A percentile compares a stretch with the other conserved stretches of the same genome.
Conservation (phyloP, 176 grass and related monocot species). For the Cenchrus americanus region DNA sequence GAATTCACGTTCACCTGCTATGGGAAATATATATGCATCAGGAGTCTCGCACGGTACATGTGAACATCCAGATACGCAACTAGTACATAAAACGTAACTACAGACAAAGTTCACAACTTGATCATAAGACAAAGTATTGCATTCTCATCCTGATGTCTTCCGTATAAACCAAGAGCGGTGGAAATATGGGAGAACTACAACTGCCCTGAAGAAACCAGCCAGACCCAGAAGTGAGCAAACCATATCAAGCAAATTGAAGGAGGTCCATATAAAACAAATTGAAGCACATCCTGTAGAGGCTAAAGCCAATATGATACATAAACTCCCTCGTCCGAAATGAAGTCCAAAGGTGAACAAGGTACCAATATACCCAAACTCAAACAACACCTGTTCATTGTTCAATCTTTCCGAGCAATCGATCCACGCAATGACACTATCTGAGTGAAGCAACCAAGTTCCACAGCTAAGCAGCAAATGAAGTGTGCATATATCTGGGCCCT, state of each 20-base stretch:
- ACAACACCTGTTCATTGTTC: not conserved
- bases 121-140: not conserved
- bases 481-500: not conserved
- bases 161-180: not conserved
- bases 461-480: not conserved
- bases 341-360: not conserved
- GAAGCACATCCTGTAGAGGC: too few relatives aligned
- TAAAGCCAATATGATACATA: too few relatives aligned
- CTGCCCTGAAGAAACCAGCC: not conserved
- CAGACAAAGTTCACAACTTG: not conserved
- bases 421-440: not conserved
- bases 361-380: not conserved
- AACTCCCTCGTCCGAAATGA: not conserved
- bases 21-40: too few relatives aligned
- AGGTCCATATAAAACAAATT: too few relatives aligned
- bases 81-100: not conserved
- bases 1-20: too few relatives aligned
- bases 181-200: not conserved
- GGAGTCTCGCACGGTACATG: not conserved
- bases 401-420: not conserved
- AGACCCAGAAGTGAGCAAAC: not conserved
- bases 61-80: not conserved
- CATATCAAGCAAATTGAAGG: not conserved
- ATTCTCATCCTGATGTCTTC: not conserved
- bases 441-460: conserved; percentile 13